phyloP scores from a whole-genome alignment of 176 grass and related monocot genomes.

The Leersia perrieri region DNA sequence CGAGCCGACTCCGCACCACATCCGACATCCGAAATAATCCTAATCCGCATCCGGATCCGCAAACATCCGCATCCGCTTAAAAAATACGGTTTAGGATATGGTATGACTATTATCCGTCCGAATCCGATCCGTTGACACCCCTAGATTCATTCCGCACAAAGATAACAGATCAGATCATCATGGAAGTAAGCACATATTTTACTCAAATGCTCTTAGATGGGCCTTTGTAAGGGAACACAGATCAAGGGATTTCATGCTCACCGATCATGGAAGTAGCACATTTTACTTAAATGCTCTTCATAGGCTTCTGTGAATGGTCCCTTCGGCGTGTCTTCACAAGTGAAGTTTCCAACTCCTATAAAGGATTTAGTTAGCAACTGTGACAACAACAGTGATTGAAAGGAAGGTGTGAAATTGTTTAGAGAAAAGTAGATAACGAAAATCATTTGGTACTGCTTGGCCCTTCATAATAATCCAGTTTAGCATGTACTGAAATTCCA shows the following conservation, averaged over 20 bases:
- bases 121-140: no score
- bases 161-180: no score
- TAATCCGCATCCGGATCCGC: no score
- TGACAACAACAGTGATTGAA: not conserved
- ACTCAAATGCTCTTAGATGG: no score
- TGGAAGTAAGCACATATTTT: no score
- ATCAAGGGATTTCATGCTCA: not conserved
- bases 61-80: no score
- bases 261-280: not conserved
- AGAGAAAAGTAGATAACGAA: not conserved
- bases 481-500: not conserved
- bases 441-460: not conserved
- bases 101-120: no score
- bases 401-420: not conserved
- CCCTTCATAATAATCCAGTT: not conserved
- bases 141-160: not conserved
- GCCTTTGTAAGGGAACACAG: not conserved
- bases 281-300: conserved; percentile 63
- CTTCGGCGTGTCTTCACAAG: conserved; percentile 62
- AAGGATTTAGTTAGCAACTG: not conserved
- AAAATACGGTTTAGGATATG: no score
- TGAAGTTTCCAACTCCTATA: conserved; percentile 68
- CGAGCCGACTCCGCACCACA: no score
- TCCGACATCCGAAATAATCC: no score
- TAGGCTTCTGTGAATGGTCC: conserved; percentile 66